phyloP scores from a whole-genome alignment of 192 early-diverging fungal species.

The Coemansia asiatica region DNA sequence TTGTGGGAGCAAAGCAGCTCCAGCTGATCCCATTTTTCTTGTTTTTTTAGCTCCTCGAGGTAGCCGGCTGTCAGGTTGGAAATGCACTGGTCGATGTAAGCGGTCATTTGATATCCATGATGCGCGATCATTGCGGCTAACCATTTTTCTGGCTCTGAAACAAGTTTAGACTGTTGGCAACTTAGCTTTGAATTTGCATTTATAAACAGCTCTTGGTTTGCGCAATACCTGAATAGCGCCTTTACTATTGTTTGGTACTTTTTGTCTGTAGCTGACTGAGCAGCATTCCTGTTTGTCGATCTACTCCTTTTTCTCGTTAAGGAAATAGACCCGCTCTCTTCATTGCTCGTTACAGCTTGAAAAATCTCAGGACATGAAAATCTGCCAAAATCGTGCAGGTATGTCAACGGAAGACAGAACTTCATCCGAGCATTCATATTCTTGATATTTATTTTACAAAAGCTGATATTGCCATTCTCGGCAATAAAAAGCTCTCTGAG shows the following conservation, averaged over 20 bases:
- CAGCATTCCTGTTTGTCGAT: not conserved
- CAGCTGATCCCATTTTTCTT: not conserved
- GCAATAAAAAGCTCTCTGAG: conserved; percentile 3
- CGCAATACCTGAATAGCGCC: not conserved
- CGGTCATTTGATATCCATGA: not conserved
- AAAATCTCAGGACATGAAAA: not conserved
- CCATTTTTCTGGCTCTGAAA: conserved; percentile 2
- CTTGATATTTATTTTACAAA: not conserved
- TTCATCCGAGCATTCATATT: conserved; percentile 7
- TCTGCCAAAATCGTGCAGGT: not conserved
- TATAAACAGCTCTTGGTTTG: not conserved
- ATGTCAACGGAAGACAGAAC: conserved; percentile 5
- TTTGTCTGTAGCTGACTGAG: not conserved
- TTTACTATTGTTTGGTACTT: conserved; percentile 6
- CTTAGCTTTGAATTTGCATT: not conserved
- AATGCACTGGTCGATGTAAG: not conserved
- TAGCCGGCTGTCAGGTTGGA: not conserved
- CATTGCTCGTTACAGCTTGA: not conserved
- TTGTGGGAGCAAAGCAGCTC: not conserved
- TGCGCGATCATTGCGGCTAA: not conserved
- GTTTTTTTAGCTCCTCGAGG: not conserved
- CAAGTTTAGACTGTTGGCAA: not conserved
- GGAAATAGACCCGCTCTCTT: not conserved
- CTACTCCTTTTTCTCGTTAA: not conserved
- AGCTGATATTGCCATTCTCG: not conserved